Evolutionary conservation across 257 asterid species (phyloP).

Genomic region (Plantago major): DNA sequence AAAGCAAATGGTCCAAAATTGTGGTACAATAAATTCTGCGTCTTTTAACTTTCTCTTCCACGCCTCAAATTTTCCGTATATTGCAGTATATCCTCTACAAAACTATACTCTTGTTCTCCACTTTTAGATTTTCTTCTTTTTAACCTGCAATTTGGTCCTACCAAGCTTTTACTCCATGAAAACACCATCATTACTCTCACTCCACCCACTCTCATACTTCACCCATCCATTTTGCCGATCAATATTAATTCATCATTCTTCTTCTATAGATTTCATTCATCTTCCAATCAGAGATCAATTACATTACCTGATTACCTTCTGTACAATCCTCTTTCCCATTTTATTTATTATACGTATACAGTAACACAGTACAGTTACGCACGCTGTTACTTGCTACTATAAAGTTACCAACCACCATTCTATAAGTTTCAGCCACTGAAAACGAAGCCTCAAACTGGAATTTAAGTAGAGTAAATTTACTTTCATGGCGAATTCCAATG

Average conservation of each 20-base stretch:
- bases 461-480: too few relatives aligned
- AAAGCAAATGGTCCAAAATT: conserved; percentile 27
- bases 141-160: conserved; percentile 27
- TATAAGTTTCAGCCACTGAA: conserved; percentile 18
- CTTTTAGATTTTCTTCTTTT: neutral
- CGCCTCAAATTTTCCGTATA: conserved; percentile 19
- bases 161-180: conserved; percentile 16
- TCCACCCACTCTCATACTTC: neutral
- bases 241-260: neutral
- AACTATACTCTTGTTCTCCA: neutral
- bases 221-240: too few relatives aligned
- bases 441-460: neutral
- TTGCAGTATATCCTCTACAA: conserved; percentile 5
- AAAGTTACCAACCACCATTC: conserved; percentile 19
- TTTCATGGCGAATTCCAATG: conserved; percentile 4
- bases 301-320: too few relatives aligned
- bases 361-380: too few relatives aligned
- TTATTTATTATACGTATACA: too few relatives aligned
- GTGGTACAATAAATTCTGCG: neutral
- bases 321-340: too few relatives aligned
- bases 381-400: neutral
- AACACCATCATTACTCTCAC: conserved; percentile 34
- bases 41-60: conserved; percentile 14
- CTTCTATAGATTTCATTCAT: neutral
- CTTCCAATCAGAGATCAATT: neutral